Conservation (phyloP, 2,329 filamentous ascomycete genomes). For the Calycina herbarum region DNA sequence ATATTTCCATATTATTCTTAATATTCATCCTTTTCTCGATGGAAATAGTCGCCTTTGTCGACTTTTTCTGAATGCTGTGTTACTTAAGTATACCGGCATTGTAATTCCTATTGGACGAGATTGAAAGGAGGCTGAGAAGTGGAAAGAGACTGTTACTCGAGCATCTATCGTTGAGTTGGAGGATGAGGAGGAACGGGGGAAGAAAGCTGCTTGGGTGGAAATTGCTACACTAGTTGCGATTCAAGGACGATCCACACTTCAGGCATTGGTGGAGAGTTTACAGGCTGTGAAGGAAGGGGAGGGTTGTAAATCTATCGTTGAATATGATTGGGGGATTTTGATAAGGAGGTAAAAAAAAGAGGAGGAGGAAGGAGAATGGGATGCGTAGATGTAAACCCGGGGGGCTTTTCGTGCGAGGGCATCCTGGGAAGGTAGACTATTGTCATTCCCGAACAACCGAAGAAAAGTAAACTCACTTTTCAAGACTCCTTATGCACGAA, state of each 20-base stretch:
- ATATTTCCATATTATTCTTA: not conserved
- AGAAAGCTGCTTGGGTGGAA: not conserved
- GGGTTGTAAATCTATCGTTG: not conserved
- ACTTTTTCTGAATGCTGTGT: not conserved
- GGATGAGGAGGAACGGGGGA: too few relatives aligned
- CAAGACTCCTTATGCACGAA: too few relatives aligned
- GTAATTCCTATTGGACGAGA: constrained; percentile 1
- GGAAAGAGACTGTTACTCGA: not conserved
- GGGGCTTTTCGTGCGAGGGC: too few relatives aligned
- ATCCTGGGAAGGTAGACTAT: too few relatives aligned
- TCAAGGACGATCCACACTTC: not conserved
- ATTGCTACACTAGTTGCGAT: not conserved
- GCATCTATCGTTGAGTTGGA: not conserved
- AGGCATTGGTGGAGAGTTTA: not conserved
- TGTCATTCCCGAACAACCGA: too few relatives aligned
- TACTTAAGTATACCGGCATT: constrained; percentile 6
- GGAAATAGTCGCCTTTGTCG: constrained; percentile 4
- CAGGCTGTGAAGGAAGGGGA: not conserved
- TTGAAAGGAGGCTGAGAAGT: not conserved
- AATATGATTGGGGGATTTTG: not conserved
- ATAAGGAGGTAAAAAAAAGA: too few relatives aligned
- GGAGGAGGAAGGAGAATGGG: not conserved
- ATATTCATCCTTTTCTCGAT: constrained; percentile 9
- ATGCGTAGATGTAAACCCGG: not conserved
- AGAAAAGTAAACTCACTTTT: too few relatives aligned